phyloP scores from a whole-genome alignment of 805 yeast genomes.

The Kuraishia ogatae region DNA sequence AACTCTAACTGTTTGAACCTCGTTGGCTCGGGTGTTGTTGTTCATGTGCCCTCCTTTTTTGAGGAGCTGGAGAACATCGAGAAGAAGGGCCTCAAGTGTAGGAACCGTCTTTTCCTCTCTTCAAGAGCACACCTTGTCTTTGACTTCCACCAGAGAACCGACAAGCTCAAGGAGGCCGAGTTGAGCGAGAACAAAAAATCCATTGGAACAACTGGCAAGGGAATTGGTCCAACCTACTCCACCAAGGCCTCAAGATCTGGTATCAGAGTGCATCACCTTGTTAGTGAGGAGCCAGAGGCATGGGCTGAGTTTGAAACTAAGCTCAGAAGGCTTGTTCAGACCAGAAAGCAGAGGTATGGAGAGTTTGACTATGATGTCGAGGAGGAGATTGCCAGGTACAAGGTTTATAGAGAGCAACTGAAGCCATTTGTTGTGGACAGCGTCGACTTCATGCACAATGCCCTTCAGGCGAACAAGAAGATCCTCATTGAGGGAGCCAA shows the following conservation, averaged over 20 bases:
- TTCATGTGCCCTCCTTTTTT: conserved; percentile 90
- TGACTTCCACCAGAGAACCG: conserved; percentile 97
- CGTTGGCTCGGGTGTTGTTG: conserved; percentile 93
- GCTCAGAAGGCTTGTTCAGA: conserved; percentile 66
- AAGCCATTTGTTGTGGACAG: conserved; percentile 94
- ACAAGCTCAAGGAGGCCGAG: conserved; percentile 90
- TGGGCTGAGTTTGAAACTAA: conserved; percentile 86
- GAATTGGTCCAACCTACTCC: conserved; percentile 97
- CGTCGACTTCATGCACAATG: conserved; percentile 73
- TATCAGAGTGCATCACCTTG: conserved; percentile 91
- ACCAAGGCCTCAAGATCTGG: conserved; percentile 97
- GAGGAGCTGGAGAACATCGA: conserved; percentile 77
- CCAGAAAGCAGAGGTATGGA: conserved; percentile 88
- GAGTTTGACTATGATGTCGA: conserved; percentile 82
- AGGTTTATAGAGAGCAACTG: conserved; percentile 60
- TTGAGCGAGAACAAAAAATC: conserved; percentile 70
- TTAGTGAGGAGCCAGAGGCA: conserved; percentile 79
- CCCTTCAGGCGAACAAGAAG: conserved; percentile 69
- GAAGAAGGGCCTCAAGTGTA: conserved; percentile 69
- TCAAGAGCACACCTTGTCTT: conserved; percentile 95
- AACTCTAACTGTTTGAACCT: conserved; percentile 86
- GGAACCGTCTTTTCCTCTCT: conserved; percentile 75
- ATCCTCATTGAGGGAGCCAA: conserved; percentile 96
- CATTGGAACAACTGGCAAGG: conserved; percentile 98
- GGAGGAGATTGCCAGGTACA: conserved; percentile 71